Percentiles rank a stretch among this genome's conserved stretches.
These are phyloP conservation scores for Trametes meyenii DNA, from an alignment of 768 basidiomycete species.

Conservation along the genomic window DNA sequence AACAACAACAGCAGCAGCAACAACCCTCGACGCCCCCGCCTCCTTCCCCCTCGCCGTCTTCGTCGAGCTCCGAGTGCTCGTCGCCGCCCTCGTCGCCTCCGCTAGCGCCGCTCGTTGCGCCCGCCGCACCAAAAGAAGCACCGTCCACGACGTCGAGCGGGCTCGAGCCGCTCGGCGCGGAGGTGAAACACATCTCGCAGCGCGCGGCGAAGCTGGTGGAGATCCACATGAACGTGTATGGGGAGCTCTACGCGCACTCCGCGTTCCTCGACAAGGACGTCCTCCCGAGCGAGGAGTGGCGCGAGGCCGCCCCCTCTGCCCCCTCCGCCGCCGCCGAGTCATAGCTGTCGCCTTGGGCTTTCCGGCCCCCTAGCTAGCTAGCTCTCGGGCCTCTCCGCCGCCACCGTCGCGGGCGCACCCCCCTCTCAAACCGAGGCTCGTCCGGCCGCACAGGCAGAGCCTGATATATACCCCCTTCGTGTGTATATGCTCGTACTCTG, in stretches of 20 bases:
- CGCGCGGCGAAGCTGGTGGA: conserved; percentile 71
- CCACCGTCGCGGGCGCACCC: too few species aligned
- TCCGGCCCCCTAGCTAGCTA: background rate
- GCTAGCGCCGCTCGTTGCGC: conserved; percentile 12
- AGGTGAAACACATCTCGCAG: conserved; percentile 69
- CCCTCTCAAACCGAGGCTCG: too few species aligned
- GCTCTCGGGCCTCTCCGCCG: background rate
- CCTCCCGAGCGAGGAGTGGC: background rate
- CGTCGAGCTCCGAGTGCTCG: background rate
- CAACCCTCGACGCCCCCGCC: conserved; percentile 31
- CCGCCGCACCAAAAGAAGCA: conserved; percentile 19
- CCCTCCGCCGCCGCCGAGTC: background rate
- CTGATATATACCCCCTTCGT: conserved; percentile 7
- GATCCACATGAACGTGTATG: conserved; percentile 76
- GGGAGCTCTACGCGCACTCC: conserved; percentile 75
- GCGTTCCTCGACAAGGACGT: conserved; percentile 44
- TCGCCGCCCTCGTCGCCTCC: conserved; percentile 18
- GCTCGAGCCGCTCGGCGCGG: conserved; percentile 71
- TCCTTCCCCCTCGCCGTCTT: conserved; percentile 15
- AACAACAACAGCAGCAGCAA: conserved; percentile 21
- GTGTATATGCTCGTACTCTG: conserved; percentile 1
- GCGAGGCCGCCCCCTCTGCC: background rate
- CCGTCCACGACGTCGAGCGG: conserved; percentile 49
- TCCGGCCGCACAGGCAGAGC: too few species aligned
- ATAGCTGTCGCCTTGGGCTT: background rate